Evolutionary conservation across 2,329 filamentous ascomycete genomes (phyloP).

Genomic region (Botryotinia globosa): DNA sequence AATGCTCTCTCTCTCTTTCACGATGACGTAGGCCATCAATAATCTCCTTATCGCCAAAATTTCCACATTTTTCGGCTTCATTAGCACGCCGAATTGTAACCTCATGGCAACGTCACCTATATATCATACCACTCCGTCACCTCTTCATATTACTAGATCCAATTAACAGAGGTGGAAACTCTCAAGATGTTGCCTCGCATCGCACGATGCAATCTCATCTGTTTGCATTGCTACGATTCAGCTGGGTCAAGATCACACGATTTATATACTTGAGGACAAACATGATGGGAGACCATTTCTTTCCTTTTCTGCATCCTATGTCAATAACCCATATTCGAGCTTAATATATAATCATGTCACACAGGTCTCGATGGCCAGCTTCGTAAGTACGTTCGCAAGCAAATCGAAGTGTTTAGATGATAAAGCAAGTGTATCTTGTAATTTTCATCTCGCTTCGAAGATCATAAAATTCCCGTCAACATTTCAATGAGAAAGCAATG

Average conservation of each 20-base stretch:
- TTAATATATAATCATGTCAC: neutral
- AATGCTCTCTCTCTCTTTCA: neutral
- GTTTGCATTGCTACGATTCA: neutral
- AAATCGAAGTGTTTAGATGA: neutral
- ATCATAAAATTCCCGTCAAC: neutral
- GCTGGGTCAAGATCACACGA: neutral
- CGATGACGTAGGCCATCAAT: neutral
- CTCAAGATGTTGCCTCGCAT: neutral
- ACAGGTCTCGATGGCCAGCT: neutral
- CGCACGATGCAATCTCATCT: neutral
- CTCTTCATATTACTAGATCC: neutral
- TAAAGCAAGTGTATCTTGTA: neutral
- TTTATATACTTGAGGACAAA: neutral
- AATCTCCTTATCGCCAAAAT: neutral
- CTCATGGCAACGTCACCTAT: neutral
- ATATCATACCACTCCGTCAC: neutral
- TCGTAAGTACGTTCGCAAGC: neutral
- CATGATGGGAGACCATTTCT: neutral
- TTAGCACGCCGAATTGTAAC: neutral
- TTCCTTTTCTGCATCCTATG: neutral
- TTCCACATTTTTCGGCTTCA: neutral
- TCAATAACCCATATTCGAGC: neutral
- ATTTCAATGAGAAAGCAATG: neutral
- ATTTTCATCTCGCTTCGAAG: neutral
- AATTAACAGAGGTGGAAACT: neutral